These are phyloP conservation scores for Silene uniflora DNA, from an alignment of 148 eudicot genomes.

Conservation along the genomic window DNA sequence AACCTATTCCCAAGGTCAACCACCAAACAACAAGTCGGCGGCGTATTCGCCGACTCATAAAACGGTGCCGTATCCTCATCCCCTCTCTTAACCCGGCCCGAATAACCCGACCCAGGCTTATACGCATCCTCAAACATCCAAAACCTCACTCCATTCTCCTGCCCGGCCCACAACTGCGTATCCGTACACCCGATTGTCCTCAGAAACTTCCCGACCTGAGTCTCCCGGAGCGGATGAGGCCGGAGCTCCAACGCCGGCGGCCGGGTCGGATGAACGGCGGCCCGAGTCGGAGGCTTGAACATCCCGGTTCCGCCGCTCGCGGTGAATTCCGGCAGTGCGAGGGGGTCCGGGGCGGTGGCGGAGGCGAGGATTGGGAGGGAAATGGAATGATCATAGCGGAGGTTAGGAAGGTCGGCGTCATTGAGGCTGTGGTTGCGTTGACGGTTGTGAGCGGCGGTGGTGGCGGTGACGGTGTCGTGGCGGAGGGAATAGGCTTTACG, in stretches of 20 bases:
- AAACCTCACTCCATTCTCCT: constrained; percentile 79
- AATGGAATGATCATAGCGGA: constrained; percentile 25
- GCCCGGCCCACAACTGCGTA: constrained; percentile 92
- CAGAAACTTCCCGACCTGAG: constrained; percentile 77
- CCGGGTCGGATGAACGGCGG: constrained; percentile 78
- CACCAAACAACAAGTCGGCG: constrained; percentile 67
- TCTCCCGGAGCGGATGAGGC: constrained; percentile 93
- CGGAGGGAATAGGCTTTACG: constrained; percentile 46
- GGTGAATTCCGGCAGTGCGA: constrained; percentile 52
- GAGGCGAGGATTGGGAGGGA: constrained; percentile 12
- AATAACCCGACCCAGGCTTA: constrained; percentile 60
- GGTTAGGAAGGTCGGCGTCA: constrained; percentile 26
- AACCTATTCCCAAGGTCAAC: constrained; percentile 63
- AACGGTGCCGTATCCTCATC: constrained; percentile 95
- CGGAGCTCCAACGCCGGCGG: constrained; percentile 82
- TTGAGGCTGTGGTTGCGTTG: constrained; percentile 51
- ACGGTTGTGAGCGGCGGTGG: not conserved
- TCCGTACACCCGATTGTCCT: constrained; percentile 80
- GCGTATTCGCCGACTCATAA: constrained; percentile 55
- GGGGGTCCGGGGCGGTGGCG: not conserved
- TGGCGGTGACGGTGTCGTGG: constrained; percentile 45
- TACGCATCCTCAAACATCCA: constrained; percentile 66
- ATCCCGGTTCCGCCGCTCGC: constrained; percentile 57
- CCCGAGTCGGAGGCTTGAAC: constrained; percentile 56
- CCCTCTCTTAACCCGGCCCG: constrained; percentile 67